Conservation (phyloP, 352 stramenopile species). For the Thalassiosira oceanica region DNA sequence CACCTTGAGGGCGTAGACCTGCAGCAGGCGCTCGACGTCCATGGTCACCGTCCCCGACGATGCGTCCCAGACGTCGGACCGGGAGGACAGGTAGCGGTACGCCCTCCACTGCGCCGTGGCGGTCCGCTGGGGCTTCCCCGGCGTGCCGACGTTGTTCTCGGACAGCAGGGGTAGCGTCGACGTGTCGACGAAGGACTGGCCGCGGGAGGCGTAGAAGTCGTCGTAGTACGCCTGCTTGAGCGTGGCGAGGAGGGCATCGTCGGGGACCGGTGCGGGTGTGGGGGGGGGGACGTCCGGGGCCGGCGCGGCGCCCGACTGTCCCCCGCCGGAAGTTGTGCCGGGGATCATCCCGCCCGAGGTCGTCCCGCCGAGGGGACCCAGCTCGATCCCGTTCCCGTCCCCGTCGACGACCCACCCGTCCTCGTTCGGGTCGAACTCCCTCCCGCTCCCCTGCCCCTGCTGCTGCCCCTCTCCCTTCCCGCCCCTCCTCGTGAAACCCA, state of each 20-base stretch:
- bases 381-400: background rate
- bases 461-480: background rate
- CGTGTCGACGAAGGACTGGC: background rate
- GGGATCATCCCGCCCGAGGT: background rate
- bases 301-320: background rate
- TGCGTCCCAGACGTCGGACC: constrained; percentile 3
- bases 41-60: constrained; percentile 4
- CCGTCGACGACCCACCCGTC: constrained; percentile 5
- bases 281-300: background rate
- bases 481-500: constrained; percentile 14
- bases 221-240: constrained; percentile 21
- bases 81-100: constrained; percentile 9
- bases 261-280: background rate
- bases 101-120: constrained; percentile 14
- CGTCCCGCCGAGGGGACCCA: background rate
- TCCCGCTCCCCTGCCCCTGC: constrained; percentile 2
- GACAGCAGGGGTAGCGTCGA: background rate
- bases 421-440: background rate
- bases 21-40: constrained; percentile 11
- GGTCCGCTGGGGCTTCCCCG: background rate
- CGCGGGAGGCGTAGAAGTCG: background rate
- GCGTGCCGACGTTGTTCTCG: background rate
- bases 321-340: background rate
- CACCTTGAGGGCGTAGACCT: constrained; percentile 22
- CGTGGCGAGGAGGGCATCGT: constrained; percentile 11